Base-by-base conservation (phyloP, 2,329 filamentous ascomycete genomes). In the Escovopsis sp. region DNA sequence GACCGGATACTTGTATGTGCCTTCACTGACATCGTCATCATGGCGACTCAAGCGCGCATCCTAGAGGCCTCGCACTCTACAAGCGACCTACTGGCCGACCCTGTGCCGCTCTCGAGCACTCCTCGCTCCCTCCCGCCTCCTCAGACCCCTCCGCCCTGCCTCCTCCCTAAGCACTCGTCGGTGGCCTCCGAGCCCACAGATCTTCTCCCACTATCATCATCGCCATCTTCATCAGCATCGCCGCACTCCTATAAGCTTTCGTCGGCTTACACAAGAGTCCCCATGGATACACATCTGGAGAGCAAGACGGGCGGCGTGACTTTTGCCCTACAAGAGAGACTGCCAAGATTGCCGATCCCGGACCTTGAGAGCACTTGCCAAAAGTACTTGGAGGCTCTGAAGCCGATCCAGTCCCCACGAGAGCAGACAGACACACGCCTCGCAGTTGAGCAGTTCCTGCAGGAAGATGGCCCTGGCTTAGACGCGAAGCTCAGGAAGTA, bases 321-420 rank as follows among this genome's bases (percentile, higher is more conserved):
- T 0, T 98, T 90, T 59, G 79, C 86, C 23, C 70, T 77, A 39
- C 88, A 98, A 55, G 85, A 94, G 44, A 80, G 76, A 45, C 69
- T 98, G 7, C 85, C 87, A 2, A 94, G 90, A 55, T 66, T 98
- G 27, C 90, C 90, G 7, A 94, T 98, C 35, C 90, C 88, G 0
- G 84, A 93, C 11, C 68, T 98, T 4, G 80, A 87, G 33, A 62
- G 63, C 40, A 85, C 83, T 1, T 81, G 79, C 54, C 68, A 76
- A 44, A 86, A 76, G 51, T 96, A 96, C 49, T 61, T 94, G 3
- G 68, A 76, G 5, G 76, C 81, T 7, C 62, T 98, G 35, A 76
- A 76, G 47, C 87, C 90, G 3, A 63, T 98, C 7, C 90, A 98
- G 54, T 74, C 69, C 7, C 60, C 70, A 1, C 73, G 85, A 42